Conservation (phyloP, 306 rosid genomes). For the Vigna hirtella region DNA sequence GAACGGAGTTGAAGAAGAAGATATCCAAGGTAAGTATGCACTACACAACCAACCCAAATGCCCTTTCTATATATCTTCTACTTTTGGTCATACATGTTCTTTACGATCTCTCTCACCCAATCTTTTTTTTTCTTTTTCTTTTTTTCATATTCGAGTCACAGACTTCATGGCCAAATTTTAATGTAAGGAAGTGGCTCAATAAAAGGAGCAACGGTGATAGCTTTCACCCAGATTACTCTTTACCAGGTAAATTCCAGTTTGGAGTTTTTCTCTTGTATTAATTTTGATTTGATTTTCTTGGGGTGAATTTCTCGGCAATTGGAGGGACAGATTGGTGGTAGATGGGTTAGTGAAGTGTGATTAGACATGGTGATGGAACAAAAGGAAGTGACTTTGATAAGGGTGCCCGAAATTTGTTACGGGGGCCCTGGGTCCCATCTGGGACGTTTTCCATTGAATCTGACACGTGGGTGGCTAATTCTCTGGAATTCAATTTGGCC, state of each 20-base stretch:
- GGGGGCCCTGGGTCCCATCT: conserved; percentile 29
- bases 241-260: neutral
- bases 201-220: conserved; percentile 49
- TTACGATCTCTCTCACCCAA: neutral
- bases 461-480: conserved; percentile 58
- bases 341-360: conserved; percentile 9
- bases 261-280: neutral
- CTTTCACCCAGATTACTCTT: conserved; percentile 55
- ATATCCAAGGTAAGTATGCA: conserved; percentile 59
- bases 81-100: neutral
- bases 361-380: conserved; percentile 22
- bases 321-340: conserved; percentile 17
- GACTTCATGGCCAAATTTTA: conserved; percentile 71
- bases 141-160: conserved; percentile 10
- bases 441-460: neutral
- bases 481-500: conserved; percentile 6
- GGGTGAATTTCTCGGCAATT: neutral
- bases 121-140: neutral
- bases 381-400: neutral
- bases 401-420: conserved; percentile 9
- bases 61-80: neutral
- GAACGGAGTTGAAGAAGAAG: conserved; percentile 59
- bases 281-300: neutral
- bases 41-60: neutral
- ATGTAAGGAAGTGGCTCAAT: conserved; percentile 69